Conservation (phyloP, 2,329 filamentous ascomycete genomes). For the Stachybotrys chartarum region DNA sequence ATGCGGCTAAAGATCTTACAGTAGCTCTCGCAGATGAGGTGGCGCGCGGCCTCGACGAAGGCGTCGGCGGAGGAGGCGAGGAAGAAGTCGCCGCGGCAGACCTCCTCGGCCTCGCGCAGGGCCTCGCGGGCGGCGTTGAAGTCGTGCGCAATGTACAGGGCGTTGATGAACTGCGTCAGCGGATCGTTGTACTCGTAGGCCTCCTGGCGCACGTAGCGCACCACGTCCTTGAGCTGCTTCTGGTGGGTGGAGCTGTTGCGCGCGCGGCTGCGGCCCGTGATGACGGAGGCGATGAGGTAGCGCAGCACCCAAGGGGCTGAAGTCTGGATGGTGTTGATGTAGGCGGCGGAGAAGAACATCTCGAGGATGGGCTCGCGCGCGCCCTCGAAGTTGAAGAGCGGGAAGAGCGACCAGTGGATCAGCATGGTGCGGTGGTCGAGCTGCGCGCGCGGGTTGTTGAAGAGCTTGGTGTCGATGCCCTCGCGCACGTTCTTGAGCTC, state of each 20-base stretch:
- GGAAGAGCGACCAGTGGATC: constrained; percentile 97
- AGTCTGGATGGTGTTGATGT: constrained; percentile 99
- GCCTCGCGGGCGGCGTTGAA: constrained; percentile 95
- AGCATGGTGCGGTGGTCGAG: constrained; percentile 95
- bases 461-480: constrained; percentile 86
- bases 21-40: constrained; percentile 97
- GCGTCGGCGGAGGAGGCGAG: constrained; percentile 73
- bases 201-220: constrained; percentile 93
- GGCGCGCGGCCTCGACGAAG: constrained; percentile 89
- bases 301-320: constrained; percentile 93
- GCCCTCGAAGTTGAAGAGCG: constrained; percentile 94
- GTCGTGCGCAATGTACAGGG: constrained; percentile 77
- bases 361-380: constrained; percentile 89
- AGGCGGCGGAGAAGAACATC: constrained; percentile 92
- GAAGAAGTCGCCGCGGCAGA: constrained; percentile 94
- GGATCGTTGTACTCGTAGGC: constrained; percentile 96
- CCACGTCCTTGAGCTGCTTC: constrained; percentile 96
- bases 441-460: constrained; percentile 93
- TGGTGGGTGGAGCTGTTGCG: constrained; percentile 85
- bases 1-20: constrained; percentile 99
- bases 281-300: constrained; percentile 89
- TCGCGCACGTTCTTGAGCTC: constrained; percentile 88
- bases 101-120: constrained; percentile 79
- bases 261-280: constrained; percentile 77
- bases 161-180: constrained; percentile 92